Conservation (phyloP, 257 asterid species). For the Solanum neorickii region DNA sequence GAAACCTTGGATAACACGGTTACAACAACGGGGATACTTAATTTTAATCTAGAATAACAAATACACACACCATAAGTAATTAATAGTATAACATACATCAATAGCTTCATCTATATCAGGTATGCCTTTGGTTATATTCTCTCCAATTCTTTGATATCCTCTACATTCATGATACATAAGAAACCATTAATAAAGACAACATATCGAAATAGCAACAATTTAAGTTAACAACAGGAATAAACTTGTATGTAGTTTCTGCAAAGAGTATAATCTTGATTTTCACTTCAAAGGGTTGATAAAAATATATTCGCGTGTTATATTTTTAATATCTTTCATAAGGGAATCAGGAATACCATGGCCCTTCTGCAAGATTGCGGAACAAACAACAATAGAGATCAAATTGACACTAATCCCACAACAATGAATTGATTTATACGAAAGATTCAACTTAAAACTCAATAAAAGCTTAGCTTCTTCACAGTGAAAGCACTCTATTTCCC, state of each 20-base stretch:
- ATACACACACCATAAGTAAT: too few relatives aligned
- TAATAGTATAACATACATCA: too few relatives aligned
- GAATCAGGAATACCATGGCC: slow-evolving; percentile 82
- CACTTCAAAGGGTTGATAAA: slow-evolving; percentile 62
- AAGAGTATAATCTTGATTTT: slow-evolving; percentile 72
- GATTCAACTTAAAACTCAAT: background rate
- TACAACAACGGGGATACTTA: too few relatives aligned
- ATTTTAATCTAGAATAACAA: too few relatives aligned
- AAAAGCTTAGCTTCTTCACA: background rate
- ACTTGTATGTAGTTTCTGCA: slow-evolving; percentile 75
- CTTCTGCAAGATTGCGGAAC: slow-evolving; percentile 28
- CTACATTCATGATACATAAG: slow-evolving; percentile 25
- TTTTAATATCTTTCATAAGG: slow-evolving; percentile 47
- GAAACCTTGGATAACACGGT: too few relatives aligned
- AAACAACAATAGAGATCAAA: background rate
- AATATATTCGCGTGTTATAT: slow-evolving; percentile 39
- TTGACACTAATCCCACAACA: background rate
- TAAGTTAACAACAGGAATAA: background rate
- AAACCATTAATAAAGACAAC: background rate
- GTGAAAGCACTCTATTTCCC: background rate
- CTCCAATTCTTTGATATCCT: slow-evolving; percentile 76
- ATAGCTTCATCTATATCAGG: too few relatives aligned
- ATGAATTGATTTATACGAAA: background rate
- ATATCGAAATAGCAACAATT: background rate
- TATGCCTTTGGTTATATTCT: slow-evolving; percentile 78